Base-by-base conservation (phyloP, 2,329 filamentous ascomycete genomes). In the Fusarium nelsonii region DNA sequence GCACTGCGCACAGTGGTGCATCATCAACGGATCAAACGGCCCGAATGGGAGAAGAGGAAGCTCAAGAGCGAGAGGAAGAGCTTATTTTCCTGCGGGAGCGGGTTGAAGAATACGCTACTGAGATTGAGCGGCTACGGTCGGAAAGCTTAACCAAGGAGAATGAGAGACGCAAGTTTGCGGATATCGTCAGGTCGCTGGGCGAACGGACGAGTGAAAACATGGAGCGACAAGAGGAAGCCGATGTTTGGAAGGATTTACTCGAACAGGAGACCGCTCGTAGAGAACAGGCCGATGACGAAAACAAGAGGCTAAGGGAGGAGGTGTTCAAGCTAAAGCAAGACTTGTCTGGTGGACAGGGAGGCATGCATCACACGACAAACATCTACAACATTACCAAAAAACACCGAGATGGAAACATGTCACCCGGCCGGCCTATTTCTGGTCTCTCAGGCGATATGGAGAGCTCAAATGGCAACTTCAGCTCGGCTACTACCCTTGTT, bases 241-340 rank as follows among this genome's bases (percentile, higher is more conserved):
- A 97, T 66, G 95, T 97, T 79, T 97, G 93, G 91, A 97, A 97
- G 78, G 95, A 97, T 73, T 88, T 98, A 65, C 87, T 97, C 28
- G 93, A 97, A 76, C 93, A 96, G 69, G 96, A 99, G 79, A 96
- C 92, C 4, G 91, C 91, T 5, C 89, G 94, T 32, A 89, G 95
- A 60, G 95, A 97, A 79, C 92, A 97, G 78, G 89, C 92, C 0
- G 94, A 98, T 71, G 93, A 97, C 41, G 94, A 98, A 70, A 94
- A 94, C 72, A 90, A 90, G 69, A 90, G 87, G 73, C 86, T 98
- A 16, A 89, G 93, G 8, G 94, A 97, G 58, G 95, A 99, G 75
- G 82, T 97, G 5, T 91, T 92, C 74, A 90, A 91, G 28, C 78
- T 97, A 41, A 89, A 87, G 77, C 87, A 88, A 64, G 88, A 90